Percentiles rank a stretch among this genome's conserved stretches.
Evolutionary conservation across 73 alveolate genomes (phyloP).

Genomic region (Tetrahymena elliotti): DNA sequence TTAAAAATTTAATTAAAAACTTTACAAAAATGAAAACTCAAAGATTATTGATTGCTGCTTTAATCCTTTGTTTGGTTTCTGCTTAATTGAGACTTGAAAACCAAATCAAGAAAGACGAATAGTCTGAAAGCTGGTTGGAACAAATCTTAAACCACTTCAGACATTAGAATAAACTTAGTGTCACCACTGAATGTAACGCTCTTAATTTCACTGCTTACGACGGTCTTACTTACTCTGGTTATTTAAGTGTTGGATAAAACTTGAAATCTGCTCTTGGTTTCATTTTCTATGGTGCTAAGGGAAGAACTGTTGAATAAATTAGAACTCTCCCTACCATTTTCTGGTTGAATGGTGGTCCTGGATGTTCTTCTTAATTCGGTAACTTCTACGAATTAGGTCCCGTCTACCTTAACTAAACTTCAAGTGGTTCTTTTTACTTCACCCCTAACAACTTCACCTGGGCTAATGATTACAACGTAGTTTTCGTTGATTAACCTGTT

Average conservation of each 20-base stretch:
- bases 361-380: slow-evolving; percentile 42
- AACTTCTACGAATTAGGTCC: slow-evolving; percentile 39
- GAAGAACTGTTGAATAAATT: slow-evolving; percentile 4
- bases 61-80: neutral
- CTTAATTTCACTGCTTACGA: neutral
- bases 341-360: slow-evolving; percentile 51
- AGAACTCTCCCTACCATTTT: neutral
- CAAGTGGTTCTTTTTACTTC: neutral
- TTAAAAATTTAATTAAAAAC: neutral
- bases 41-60: neutral
- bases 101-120: neutral
- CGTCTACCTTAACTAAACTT: neutral
- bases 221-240: slow-evolving; percentile 17
- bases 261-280: slow-evolving; percentile 15
- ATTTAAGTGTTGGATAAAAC: neutral
- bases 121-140: neutral
- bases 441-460: slow-evolving; percentile 8
- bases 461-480: slow-evolving; percentile 14
- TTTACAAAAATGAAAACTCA: neutral
- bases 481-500: slow-evolving; percentile 33
- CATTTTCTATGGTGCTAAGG: slow-evolving; percentile 28
- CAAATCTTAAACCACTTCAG: neutral
- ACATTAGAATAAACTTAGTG: neutral
- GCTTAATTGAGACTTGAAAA: neutral
- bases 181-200: neutral